Conservation (phyloP, 805 yeast genomes). For the Cephaloascus albidus region DNA sequence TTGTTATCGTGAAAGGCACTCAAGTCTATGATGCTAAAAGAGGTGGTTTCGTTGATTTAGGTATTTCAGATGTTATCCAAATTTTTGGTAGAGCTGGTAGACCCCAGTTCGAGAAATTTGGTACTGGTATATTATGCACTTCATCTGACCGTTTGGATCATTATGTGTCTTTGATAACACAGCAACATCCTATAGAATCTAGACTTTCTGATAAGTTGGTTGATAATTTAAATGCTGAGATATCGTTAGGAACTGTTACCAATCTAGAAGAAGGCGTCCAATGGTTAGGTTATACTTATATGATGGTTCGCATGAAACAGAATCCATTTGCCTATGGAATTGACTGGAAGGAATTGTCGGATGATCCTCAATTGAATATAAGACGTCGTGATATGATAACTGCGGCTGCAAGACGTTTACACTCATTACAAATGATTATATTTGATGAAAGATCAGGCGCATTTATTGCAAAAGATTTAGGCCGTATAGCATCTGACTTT, state of each 20-base stretch:
- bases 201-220: constrained; percentile 66
- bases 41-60: constrained; percentile 91
- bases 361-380: constrained; percentile 73
- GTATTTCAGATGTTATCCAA: constrained; percentile 94
- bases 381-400: constrained; percentile 69
- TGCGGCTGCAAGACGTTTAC: constrained; percentile 76
- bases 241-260: constrained; percentile 90
- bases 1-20: constrained; percentile 93
- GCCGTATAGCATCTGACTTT: constrained; percentile 91
- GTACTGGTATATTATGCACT: constrained; percentile 89
- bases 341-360: constrained; percentile 74
- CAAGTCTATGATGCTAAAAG: constrained; percentile 90
- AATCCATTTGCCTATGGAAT: constrained; percentile 91
- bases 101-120: constrained; percentile 88
- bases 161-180: constrained; percentile 79
- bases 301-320: constrained; percentile 89
- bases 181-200: constrained; percentile 95
- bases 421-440: constrained; percentile 84
- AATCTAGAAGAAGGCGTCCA: constrained; percentile 89
- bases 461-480: constrained; percentile 78
- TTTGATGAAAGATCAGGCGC: constrained; percentile 80
- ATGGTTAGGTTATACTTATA: constrained; percentile 97
- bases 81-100: constrained; percentile 99
- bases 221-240: constrained; percentile 94
- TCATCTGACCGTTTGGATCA: constrained; percentile 75